These are phyloP conservation scores for Coccomyxa sp. DNA, from an alignment of 139 green algal species.

Conservation along the genomic window DNA sequence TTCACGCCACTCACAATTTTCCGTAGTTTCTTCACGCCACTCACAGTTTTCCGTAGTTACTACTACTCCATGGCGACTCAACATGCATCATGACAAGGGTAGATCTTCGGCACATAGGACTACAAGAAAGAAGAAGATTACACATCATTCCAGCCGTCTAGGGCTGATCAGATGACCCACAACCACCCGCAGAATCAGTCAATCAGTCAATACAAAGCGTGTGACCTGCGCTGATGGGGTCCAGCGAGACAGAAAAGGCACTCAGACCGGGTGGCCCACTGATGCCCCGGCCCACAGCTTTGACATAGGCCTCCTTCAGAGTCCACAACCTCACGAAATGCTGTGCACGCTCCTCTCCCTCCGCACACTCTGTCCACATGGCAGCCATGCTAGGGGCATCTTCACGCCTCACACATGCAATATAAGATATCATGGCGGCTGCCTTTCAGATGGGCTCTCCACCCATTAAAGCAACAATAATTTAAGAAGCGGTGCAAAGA, in stretches of 20 bases:
- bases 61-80: neutral
- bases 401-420: neutral
- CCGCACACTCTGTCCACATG: neutral
- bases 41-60: neutral
- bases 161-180: too few species aligned
- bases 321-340: conserved; percentile 70
- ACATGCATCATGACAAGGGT: neutral
- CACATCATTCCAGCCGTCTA: neutral
- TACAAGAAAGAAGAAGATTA: too few species aligned
- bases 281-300: conserved; percentile 69
- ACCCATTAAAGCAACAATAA: neutral
- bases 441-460: neutral
- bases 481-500: neutral
- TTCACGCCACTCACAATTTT: neutral
- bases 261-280: conserved; percentile 48
- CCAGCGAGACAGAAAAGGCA: conserved; percentile 46
- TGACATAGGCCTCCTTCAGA: conserved; percentile 77
- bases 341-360: neutral
- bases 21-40: neutral
- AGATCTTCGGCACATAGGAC: too few species aligned
- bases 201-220: neutral
- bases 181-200: neutral
- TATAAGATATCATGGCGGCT: neutral
- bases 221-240: neutral
- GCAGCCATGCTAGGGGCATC: neutral